These are phyloP conservation scores for Aphanomyces cochlioides DNA, from an alignment of 352 stramenopile genomes.

Conservation along the genomic window DNA sequence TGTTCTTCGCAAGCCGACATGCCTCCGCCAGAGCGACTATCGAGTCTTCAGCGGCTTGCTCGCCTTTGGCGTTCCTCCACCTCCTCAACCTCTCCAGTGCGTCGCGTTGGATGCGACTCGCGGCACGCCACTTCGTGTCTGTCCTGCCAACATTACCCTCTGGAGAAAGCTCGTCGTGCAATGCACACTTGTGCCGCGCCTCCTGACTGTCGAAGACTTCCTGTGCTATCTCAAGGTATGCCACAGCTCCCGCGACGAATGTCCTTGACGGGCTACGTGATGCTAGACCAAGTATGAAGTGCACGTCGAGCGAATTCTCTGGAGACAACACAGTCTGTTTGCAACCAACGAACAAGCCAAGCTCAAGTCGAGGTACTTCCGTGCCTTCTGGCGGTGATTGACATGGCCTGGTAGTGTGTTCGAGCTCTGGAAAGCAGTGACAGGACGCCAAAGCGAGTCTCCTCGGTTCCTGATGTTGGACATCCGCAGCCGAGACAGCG, in stretches of 20 bases:
- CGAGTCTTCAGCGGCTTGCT: not conserved
- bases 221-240: constrained; percentile 41
- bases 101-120: constrained; percentile 38
- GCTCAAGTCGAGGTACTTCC: constrained; percentile 24
- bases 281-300: constrained; percentile 21
- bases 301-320: constrained; percentile 14
- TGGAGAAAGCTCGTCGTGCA: constrained; percentile 37
- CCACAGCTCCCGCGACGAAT: not conserved
- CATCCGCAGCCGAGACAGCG: constrained; percentile 33
- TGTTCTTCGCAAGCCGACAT: constrained; percentile 8
- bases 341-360: not conserved
- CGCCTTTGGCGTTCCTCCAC: not conserved
- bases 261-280: not conserved
- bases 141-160: constrained; percentile 38
- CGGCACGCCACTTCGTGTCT: constrained; percentile 32
- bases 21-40: not conserved
- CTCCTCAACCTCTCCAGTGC: constrained; percentile 32
- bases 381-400: constrained; percentile 3
- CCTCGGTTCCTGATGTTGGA: constrained; percentile 37
- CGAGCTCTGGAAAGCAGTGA: constrained; percentile 8
- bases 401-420: constrained; percentile 14
- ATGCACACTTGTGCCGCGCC: constrained; percentile 30
- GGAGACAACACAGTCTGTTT: not conserved
- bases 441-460: constrained; percentile 6
- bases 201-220: constrained; percentile 34